These are phyloP conservation scores for Angomonas ambiguus DNA, from an alignment of 208 protist genomes.

Conservation along the genomic window DNA sequence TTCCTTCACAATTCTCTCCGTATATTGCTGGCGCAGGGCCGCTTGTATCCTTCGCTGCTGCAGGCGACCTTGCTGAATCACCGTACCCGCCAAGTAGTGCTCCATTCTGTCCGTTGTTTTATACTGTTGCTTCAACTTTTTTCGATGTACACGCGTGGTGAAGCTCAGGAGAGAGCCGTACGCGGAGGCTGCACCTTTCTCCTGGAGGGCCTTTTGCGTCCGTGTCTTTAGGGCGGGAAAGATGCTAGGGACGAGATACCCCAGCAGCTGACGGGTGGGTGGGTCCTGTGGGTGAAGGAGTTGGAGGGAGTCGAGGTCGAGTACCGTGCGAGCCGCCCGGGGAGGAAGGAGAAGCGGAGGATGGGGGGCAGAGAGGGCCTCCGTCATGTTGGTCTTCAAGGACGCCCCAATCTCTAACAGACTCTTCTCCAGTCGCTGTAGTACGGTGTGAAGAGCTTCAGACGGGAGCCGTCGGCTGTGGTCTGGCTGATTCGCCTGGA, in stretches of 20 bases:
- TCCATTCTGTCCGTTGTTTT: constrained; percentile 14
- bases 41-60: constrained; percentile 64
- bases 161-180: constrained; percentile 67
- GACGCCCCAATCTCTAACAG: constrained; percentile 22
- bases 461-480: background rate
- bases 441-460: background rate
- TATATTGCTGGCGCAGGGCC: constrained; percentile 46
- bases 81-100: constrained; percentile 43
- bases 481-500: constrained; percentile 1
- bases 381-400: constrained; percentile 24
- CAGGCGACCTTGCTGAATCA: constrained; percentile 59
- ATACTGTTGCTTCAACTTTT: constrained; percentile 34
- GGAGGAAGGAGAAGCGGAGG: constrained; percentile 17
- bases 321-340: constrained; percentile 29
- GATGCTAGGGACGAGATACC: constrained; percentile 14
- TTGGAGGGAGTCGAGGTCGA: constrained; percentile 34
- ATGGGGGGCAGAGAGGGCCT: too few relatives aligned
- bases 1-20: constrained; percentile 11
- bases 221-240: constrained; percentile 74
- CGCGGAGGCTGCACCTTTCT: background rate
- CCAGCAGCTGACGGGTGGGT: background rate
- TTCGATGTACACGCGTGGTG: constrained; percentile 54
- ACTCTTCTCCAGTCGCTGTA: constrained; percentile 32
- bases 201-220: constrained; percentile 39
- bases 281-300: constrained; percentile 8